A percentile compares a stretch with the other conserved stretches of the same genome.
Evolutionary conservation across 1,284 basidiomycete species (phyloP).

Genomic region (Cerioporus squamosus): DNA sequence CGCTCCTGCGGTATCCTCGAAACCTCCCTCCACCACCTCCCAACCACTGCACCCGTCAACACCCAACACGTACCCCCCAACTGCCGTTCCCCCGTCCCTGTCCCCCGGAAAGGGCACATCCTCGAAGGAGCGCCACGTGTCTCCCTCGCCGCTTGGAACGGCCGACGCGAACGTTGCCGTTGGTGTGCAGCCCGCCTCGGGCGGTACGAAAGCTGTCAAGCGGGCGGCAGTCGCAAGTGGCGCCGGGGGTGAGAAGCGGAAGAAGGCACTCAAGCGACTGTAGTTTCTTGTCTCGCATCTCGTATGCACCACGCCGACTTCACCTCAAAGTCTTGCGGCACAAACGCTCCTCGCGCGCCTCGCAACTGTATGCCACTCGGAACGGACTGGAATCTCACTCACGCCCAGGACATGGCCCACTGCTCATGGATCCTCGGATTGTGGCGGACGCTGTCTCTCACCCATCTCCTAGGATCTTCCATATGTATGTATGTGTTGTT

Average conservation of each 20-base stretch:
- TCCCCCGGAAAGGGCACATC: constrained; percentile 44
- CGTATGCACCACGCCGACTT: background rate
- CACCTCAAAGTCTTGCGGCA: background rate
- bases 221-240: constrained; percentile 57
- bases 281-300: constrained; percentile 33
- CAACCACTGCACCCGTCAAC: constrained; percentile 41
- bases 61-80: constrained; percentile 41
- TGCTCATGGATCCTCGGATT: too few species aligned
- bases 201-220: constrained; percentile 65
- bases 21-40: constrained; percentile 27
- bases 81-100: constrained; percentile 41
- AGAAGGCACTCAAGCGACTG: constrained; percentile 82
- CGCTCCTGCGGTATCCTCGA: background rate
- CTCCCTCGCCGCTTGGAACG: constrained; percentile 66
- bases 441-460: background rate
- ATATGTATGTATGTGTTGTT: constrained; percentile 12
- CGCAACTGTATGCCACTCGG: background rate
- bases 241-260: constrained; percentile 74
- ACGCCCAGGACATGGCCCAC: too few species aligned
- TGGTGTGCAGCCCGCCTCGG: constrained; percentile 37
- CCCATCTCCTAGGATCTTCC: background rate
- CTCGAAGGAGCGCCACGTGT: constrained; percentile 60
- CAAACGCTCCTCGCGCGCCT: too few species aligned
- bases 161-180: constrained; percentile 68
- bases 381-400: too few species aligned